phyloP scores from a whole-genome alignment of 148 eudicot species.

The Suaeda aralocaspica region DNA sequence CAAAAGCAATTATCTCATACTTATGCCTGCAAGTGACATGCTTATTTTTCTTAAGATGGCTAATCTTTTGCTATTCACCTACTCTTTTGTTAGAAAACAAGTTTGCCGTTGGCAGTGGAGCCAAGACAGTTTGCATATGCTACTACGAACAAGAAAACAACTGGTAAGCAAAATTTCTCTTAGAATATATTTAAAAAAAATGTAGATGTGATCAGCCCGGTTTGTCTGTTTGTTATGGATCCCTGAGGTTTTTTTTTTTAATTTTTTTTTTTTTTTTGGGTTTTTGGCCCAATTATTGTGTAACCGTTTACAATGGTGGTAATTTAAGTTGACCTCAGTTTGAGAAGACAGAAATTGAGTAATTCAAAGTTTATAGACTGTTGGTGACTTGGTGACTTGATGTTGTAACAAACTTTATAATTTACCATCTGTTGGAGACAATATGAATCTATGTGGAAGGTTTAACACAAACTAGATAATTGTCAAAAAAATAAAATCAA shows the following conservation, averaged over 20 bases:
- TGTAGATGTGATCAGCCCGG: neutral
- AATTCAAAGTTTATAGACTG: neutral
- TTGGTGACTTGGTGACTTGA: neutral
- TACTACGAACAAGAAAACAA: conserved; percentile 99
- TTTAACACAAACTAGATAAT: neutral
- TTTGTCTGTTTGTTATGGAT: neutral
- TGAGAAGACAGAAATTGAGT: neutral
- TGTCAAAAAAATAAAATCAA: too few species aligned
- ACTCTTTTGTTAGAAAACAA: conserved; percentile 68
- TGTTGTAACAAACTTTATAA: too few species aligned
- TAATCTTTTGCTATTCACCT: neutral
- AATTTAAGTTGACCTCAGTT: neutral
- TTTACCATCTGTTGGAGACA: neutral
- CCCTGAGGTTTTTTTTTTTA: neutral
- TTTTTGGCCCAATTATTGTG: neutral
- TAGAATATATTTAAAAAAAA: neutral
- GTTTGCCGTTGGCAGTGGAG: conserved; percentile 99
- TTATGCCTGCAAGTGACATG: neutral
- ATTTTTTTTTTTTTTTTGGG: too few species aligned
- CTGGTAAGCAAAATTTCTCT: conserved; percentile 48
- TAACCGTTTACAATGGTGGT: neutral
- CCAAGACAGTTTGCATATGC: conserved; percentile 97
- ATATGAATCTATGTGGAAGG: neutral
- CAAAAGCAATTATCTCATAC: neutral
- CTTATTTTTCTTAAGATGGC: neutral